These are phyloP conservation scores for Neurospora sp. DNA, from an alignment of 495 filamentous ascomycete species.

Conservation along the genomic window DNA sequence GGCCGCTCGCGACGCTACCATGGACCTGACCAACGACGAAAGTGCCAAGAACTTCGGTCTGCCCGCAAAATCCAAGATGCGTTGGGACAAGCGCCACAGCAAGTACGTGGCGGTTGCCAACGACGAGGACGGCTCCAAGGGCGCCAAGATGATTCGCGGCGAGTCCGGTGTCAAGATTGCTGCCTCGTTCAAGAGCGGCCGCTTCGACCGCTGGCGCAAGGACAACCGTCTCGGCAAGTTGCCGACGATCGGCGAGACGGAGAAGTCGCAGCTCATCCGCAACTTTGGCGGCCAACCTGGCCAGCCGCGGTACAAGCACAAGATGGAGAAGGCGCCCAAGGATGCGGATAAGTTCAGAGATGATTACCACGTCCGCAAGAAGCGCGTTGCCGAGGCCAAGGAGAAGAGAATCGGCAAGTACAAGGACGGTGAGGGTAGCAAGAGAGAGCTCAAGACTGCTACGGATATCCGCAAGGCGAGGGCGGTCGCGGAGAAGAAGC, in stretches of 20 bases:
- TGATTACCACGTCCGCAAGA: conserved; percentile 85
- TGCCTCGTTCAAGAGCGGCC: conserved; percentile 80
- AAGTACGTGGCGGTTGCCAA: conserved; percentile 87
- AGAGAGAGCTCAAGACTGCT: conserved; percentile 67
- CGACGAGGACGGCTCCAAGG: conserved; percentile 88
- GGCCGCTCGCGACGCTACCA: conserved; percentile 69
- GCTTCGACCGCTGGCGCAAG: conserved; percentile 86
- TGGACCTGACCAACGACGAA: conserved; percentile 86
- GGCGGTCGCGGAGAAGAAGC: conserved; percentile 60
- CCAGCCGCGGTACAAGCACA: conserved; percentile 61
- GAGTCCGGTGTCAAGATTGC: conserved; percentile 95
- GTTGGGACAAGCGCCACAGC: conserved; percentile 94
- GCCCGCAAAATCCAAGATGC: conserved; percentile 60
- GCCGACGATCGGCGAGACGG: conserved; percentile 72
- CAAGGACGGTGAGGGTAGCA: conserved; percentile 50
- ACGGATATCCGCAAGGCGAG: conserved; percentile 80
- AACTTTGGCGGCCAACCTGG: conserved; percentile 54
- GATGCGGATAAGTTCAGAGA: conserved; percentile 80
- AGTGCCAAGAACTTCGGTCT: conserved; percentile 64
- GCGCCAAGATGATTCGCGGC: conserved; percentile 72
- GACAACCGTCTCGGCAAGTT: conserved; percentile 68
- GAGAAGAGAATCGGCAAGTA: conserved; percentile 71
- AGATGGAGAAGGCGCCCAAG: conserved; percentile 77
- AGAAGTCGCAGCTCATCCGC: conserved; percentile 55
- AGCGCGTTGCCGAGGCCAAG: conserved; percentile 75